Base-by-base conservation (phyloP, 495 filamentous ascomycete species). In the Aspergillus conjunctus region DNA sequence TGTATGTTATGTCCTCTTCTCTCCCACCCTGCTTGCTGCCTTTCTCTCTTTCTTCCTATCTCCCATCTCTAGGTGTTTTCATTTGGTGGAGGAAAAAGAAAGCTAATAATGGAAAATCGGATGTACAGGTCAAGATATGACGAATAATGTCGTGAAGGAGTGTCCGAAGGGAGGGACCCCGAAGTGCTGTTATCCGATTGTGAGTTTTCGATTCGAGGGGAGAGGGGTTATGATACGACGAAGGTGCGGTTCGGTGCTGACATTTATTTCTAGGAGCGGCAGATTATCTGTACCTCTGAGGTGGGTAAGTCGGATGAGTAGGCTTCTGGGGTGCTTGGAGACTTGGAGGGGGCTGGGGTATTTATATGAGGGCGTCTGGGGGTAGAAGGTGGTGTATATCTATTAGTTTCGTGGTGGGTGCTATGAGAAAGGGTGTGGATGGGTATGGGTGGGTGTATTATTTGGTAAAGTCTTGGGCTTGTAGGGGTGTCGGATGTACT, bases 1-100 rank as follows among this genome's bases (percentile, higher is more conserved):
- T 75, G 74, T 75, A 67, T 31, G 71, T 66, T 11, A 41, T 46
- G 53, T 32, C 34, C 37, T n/a, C 51, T 26, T 5, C 26, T 7
- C 17, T 15, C 41, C 14, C 5, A 50, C 21, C n/a, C 33, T 54
- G 22, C 31, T 22, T n/a, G 10, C 18, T 51, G 34, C 33, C 9
- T 22, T 59, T 45, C 3, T 48, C 26, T n/a, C 37, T 2, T 41
- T 41, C 37, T 41, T 1, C 8, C 3, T 41, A 2, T 41, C 37
- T 41, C 37, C n/a, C n/a, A n/a, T 41, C 37, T 9, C 14, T 10
- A 41, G 2, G 37, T 41, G 37, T 41, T 11, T 41, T 2, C 8
- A 2, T 12, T 11, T 12, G 7, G 8, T 3, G n/a, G 37, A 10
- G 11, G 44, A 48, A 17, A 48, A 7, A 48, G n/a, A 20, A 48